Evolutionary conservation across 306 rosid species (phyloP).

Genomic region (Prunus davidiana): DNA sequence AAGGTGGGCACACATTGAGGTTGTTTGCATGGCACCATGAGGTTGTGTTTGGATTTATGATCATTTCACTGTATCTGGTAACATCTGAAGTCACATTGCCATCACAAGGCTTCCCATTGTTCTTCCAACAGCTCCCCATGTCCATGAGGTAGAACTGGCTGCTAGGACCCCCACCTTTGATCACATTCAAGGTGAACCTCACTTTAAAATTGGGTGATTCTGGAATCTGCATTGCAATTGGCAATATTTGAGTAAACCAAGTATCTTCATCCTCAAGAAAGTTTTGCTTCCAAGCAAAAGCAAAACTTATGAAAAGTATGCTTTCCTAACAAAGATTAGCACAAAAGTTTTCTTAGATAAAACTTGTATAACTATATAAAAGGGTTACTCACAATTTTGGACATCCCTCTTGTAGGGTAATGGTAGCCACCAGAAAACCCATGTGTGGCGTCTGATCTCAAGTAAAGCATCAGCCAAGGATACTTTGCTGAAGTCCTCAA

Average conservation of each 20-base stretch:
- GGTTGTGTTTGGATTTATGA: constrained; percentile 50
- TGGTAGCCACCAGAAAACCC: constrained; percentile 60
- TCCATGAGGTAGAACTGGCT: constrained; percentile 73
- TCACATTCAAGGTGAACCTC: constrained; percentile 38
- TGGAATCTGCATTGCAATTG: constrained; percentile 38
- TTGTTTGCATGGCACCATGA: constrained; percentile 35
- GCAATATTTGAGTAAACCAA: not conserved
- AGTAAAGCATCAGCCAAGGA: constrained; percentile 67
- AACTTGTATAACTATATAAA: not conserved
- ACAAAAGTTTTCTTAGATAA: not conserved
- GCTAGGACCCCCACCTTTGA: constrained; percentile 45
- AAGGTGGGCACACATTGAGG: constrained; percentile 49
- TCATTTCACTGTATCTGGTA: constrained; percentile 75
- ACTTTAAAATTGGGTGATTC: constrained; percentile 64
- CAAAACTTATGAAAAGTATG: not conserved
- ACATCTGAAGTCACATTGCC: constrained; percentile 65
- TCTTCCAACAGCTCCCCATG: constrained; percentile 88
- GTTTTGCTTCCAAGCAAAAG: not conserved
- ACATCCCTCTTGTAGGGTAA: constrained; percentile 52
- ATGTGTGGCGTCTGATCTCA: constrained; percentile 56
- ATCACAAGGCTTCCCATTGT: constrained; percentile 66
- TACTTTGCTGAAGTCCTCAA: constrained; percentile 54
- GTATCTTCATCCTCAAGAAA: not conserved
- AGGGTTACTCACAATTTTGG: constrained; percentile 45
- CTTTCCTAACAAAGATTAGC: not conserved